A percentile compares a stretch with the other conserved stretches of the same genome.
Evolutionary conservation across 108 stramenopile species (phyloP).

Genomic region (Pseudonitzschia multiseries): DNA sequence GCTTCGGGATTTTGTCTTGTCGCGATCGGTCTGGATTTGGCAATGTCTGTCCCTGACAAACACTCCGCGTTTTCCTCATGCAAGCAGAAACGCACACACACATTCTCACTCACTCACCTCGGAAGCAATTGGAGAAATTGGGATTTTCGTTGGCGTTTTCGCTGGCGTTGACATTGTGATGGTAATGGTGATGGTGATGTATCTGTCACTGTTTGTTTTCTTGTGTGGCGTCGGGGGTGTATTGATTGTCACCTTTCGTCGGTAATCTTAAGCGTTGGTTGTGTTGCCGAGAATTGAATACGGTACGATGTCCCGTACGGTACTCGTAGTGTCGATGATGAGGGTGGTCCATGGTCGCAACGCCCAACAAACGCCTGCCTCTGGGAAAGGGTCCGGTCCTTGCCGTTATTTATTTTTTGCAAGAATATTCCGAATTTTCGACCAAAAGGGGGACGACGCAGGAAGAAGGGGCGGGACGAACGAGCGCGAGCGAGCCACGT

Average conservation of each 20-base stretch:
- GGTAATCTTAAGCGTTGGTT: too few species aligned
- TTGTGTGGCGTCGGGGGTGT: too few species aligned
- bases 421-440: neutral
- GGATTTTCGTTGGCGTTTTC: constrained; percentile 41
- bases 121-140: constrained; percentile 52
- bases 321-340: too few species aligned
- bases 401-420: neutral
- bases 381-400: neutral
- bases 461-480: neutral
- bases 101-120: too few species aligned
- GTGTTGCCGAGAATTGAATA: too few species aligned
- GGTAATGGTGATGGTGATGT: too few species aligned
- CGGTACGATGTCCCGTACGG: too few species aligned
- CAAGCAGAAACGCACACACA: neutral
- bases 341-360: neutral
- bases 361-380: neutral
- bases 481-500: constrained; percentile 4
- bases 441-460: neutral
- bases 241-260: too few species aligned
- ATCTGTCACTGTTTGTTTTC: too few species aligned
- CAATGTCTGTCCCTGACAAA: neutral
- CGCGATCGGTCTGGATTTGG: neutral
- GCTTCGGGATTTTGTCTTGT: neutral
- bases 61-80: neutral
- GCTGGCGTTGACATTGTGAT: constrained; percentile 1